These are phyloP conservation scores for Diaporthe australafricana DNA, from an alignment of 2,329 filamentous ascomycete genomes.

Conservation along the genomic window DNA sequence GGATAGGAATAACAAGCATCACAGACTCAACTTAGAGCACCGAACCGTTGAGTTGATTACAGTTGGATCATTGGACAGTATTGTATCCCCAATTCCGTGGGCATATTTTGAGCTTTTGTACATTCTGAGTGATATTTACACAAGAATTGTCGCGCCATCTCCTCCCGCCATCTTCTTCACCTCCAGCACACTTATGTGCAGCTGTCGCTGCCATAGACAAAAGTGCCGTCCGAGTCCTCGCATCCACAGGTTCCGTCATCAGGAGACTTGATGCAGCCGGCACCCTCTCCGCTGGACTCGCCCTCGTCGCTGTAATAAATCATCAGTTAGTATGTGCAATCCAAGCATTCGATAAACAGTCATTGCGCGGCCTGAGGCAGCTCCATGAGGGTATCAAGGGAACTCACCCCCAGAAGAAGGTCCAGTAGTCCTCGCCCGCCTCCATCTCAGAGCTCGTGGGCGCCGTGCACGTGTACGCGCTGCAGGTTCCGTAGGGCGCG, in stretches of 20 bases:
- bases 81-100: too few species aligned
- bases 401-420: conserved; percentile 52
- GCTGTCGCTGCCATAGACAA: conserved; percentile 45
- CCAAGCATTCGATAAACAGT: too few species aligned
- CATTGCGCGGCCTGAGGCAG: too few species aligned
- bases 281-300: conserved; percentile 45
- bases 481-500: conserved; percentile 60
- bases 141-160: background rate
- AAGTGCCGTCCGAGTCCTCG: conserved; percentile 54
- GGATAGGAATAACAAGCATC: too few species aligned
- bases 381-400: rapidly evolving
- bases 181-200: conserved; percentile 39
- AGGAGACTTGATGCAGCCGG: conserved; percentile 53
- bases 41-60: too few species aligned
- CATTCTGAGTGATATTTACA: conserved; percentile 12
- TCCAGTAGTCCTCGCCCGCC: conserved; percentile 52
- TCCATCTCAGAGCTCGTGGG: conserved; percentile 47
- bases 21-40: too few species aligned
- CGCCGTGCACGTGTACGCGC: conserved; percentile 53
- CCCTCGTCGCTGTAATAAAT: conserved; percentile 40
- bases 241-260: conserved; percentile 53
- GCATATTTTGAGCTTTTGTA: background rate
- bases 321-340: background rate
- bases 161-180: too few species aligned
- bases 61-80: too few species aligned